Conservation (phyloP, 805 yeast genomes). For the Myxozyma geophila region DNA sequence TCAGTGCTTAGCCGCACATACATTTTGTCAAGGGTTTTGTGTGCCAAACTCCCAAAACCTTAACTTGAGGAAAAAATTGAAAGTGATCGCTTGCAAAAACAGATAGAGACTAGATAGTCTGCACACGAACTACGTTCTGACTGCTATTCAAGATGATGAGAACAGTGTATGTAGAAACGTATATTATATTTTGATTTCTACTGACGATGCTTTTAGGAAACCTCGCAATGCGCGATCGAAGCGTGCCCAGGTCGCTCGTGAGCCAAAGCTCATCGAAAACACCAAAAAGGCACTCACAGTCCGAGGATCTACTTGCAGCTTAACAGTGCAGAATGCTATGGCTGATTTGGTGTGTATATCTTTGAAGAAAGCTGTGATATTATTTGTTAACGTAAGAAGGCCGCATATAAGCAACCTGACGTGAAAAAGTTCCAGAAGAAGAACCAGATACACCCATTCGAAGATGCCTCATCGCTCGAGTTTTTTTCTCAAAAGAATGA, state of each 20-base stretch:
- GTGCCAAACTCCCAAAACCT: slow-evolving; percentile 14
- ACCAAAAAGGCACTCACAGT: slow-evolving; percentile 87
- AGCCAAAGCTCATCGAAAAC: slow-evolving; percentile 87
- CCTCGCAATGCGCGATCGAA: slow-evolving; percentile 96
- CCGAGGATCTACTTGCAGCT: slow-evolving; percentile 83
- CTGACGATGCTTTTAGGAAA: slow-evolving; percentile 48
- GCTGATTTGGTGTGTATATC: slow-evolving; percentile 59
- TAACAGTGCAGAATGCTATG: slow-evolving; percentile 83
- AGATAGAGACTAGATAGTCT: too few relatives aligned
- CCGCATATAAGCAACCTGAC: slow-evolving; percentile 72
- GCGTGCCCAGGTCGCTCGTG: slow-evolving; percentile 87
- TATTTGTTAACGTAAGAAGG: slow-evolving; percentile 11
- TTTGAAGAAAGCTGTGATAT: not conserved
- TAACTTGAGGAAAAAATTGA: slow-evolving; percentile 2
- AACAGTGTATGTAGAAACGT: slow-evolving; percentile 17
- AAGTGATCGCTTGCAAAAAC: too few relatives aligned
- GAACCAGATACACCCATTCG: slow-evolving; percentile 91
- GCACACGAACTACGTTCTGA: not conserved
- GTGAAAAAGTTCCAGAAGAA: slow-evolving; percentile 85
- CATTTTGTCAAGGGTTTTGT: not conserved
- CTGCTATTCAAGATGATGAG: slow-evolving; percentile 25
- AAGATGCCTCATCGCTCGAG: slow-evolving; percentile 81
- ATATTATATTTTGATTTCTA: not conserved
- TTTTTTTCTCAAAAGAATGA: slow-evolving; percentile 96
- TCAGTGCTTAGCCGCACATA: not conserved